phyloP scores from a whole-genome alignment of 2,329 filamentous ascomycete genomes.

The Calonectria pseudoturangicola region DNA sequence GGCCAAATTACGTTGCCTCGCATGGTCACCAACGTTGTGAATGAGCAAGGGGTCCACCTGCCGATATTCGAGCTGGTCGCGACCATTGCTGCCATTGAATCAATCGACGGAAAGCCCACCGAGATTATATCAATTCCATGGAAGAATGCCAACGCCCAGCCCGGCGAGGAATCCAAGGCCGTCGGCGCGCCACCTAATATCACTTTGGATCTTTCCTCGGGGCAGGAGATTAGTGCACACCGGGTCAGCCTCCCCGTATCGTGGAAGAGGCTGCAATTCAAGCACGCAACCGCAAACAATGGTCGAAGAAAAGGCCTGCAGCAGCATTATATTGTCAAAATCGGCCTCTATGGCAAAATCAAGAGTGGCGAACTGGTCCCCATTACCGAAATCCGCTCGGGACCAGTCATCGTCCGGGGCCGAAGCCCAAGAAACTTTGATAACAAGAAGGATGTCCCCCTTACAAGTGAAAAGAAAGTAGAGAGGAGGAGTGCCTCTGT shows the following conservation, averaged over 20 bases:
- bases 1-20: slow-evolving; percentile 88
- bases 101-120: slow-evolving; percentile 91
- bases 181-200: slow-evolving; percentile 72
- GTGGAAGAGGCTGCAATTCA: slow-evolving; percentile 96
- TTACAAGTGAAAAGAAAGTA: slow-evolving; percentile 73
- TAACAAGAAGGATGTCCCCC: slow-evolving; percentile 87
- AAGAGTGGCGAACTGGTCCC: slow-evolving; percentile 78
- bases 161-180: slow-evolving; percentile 70
- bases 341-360: slow-evolving; percentile 88
- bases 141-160: slow-evolving; percentile 83
- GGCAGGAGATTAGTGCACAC: slow-evolving; percentile 84
- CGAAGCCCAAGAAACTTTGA: slow-evolving; percentile 96
- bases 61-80: slow-evolving; percentile 87
- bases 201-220: slow-evolving; percentile 72
- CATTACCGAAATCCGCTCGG: slow-evolving; percentile 90
- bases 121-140: slow-evolving; percentile 98
- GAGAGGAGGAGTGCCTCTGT: slow-evolving; percentile 66
- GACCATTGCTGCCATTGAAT: slow-evolving; percentile 90
- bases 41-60: slow-evolving; percentile 85
- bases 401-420: slow-evolving; percentile 95
- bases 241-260: slow-evolving; percentile 88
- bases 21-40: slow-evolving; percentile 79
- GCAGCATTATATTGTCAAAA: slow-evolving; percentile 93
- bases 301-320: slow-evolving; percentile 94
- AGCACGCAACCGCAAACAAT: slow-evolving; percentile 97